Evolutionary conservation across 352 stramenopile genomes (phyloP).

Genomic region (Pseudoperonospora humuli): DNA sequence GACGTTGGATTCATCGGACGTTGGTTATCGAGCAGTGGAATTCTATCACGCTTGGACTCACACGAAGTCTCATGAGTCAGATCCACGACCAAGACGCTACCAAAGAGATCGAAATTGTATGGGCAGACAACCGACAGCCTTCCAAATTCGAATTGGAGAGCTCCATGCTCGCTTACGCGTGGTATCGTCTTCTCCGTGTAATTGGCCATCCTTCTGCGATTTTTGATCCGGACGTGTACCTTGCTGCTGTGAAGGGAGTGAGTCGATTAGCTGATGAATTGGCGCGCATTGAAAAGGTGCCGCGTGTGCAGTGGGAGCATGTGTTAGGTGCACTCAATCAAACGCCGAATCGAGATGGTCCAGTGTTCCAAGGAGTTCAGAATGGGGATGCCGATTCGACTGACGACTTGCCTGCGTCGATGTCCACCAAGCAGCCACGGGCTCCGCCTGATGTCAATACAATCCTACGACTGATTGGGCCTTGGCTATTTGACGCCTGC

Average conservation of each 20-base stretch:
- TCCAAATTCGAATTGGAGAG: slow-evolving; percentile 73
- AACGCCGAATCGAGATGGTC: slow-evolving; percentile 31
- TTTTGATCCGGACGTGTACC: slow-evolving; percentile 76
- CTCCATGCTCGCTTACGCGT: slow-evolving; percentile 70
- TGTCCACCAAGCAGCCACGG: slow-evolving; percentile 27
- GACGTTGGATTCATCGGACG: slow-evolving; percentile 77
- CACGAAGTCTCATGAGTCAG: slow-evolving; percentile 64
- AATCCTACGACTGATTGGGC: slow-evolving; percentile 65
- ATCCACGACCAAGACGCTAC: slow-evolving; percentile 41
- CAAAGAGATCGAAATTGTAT: slow-evolving; percentile 67
- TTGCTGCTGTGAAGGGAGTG: slow-evolving; percentile 77
- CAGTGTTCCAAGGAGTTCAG: slow-evolving; percentile 37
- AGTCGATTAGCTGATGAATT: slow-evolving; percentile 73
- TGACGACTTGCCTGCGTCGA: slow-evolving; percentile 14
- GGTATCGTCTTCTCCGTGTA: slow-evolving; percentile 76
- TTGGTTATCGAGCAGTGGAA: slow-evolving; percentile 88
- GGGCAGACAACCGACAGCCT: slow-evolving; percentile 52
- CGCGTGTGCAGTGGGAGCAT: slow-evolving; percentile 65
- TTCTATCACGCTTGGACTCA: slow-evolving; percentile 60
- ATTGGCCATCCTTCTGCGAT: slow-evolving; percentile 79
- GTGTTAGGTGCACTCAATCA: slow-evolving; percentile 61
- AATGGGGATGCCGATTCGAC: slow-evolving; percentile 23
- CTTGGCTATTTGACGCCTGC: slow-evolving; percentile 82
- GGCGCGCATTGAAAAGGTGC: slow-evolving; percentile 54
- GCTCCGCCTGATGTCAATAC: slow-evolving; percentile 82